These are phyloP conservation scores for Jackrogersella minutella DNA, from an alignment of 495 filamentous ascomycete genomes.

Conservation along the genomic window DNA sequence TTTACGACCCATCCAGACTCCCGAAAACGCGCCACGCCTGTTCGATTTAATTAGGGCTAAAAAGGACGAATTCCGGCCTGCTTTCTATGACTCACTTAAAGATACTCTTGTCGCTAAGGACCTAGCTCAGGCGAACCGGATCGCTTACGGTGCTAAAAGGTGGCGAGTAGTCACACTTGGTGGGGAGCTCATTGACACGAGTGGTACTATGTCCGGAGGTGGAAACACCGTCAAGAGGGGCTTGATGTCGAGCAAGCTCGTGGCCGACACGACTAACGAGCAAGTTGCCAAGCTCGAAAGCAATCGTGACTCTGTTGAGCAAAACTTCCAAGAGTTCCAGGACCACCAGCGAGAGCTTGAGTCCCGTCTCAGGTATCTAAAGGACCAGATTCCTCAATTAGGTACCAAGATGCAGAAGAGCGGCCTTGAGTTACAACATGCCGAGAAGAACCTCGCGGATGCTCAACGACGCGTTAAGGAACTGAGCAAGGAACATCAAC, in stretches of 20 bases:
- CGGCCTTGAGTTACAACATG: slow-evolving; percentile 85
- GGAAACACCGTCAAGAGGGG: slow-evolving; percentile 87
- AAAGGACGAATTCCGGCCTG: slow-evolving; percentile 84
- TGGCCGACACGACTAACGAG: slow-evolving; percentile 82
- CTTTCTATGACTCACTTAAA: slow-evolving; percentile 92
- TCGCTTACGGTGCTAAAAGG: slow-evolving; percentile 89
- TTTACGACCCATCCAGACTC: slow-evolving; percentile 80
- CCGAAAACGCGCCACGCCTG: slow-evolving; percentile 88
- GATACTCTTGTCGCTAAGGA: slow-evolving; percentile 95
- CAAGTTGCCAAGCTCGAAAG: slow-evolving; percentile 85
- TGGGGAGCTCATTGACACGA: slow-evolving; percentile 95
- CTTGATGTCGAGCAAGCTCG: slow-evolving; percentile 94
- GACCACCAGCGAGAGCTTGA: slow-evolving; percentile 82
- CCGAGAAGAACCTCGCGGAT: slow-evolving; percentile 83
- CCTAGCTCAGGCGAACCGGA: slow-evolving; percentile 90
- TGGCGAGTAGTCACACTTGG: slow-evolving; percentile 97
- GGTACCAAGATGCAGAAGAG: slow-evolving; percentile 95
- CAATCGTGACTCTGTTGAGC: slow-evolving; percentile 85
- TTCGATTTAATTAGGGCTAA: slow-evolving; percentile 94
- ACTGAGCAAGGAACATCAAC: slow-evolving; percentile 77
- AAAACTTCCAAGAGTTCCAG: slow-evolving; percentile 79
- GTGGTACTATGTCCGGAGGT: slow-evolving; percentile 98
- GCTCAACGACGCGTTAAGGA: slow-evolving; percentile 84
- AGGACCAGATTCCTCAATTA: slow-evolving; percentile 82
- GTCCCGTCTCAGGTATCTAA: slow-evolving; percentile 70